Evolutionary conservation across 441 rosid genomes (phyloP), one percentile per base, ranked within the genome.

Genomic region (Populus trichocarpa): DNA sequence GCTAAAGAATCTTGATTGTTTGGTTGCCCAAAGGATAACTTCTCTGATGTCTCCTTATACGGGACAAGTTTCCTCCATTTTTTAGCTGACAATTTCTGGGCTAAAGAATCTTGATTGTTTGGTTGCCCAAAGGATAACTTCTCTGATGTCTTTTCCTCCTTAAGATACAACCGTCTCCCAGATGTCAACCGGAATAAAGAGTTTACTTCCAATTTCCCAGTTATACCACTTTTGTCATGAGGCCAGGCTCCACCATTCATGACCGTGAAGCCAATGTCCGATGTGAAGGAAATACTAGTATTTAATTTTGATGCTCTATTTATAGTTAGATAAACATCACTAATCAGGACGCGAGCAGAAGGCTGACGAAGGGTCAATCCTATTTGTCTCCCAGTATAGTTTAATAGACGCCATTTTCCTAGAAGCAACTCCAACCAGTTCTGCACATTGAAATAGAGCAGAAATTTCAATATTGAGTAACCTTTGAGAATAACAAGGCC

Each of bases 311-410:
- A 81, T 73, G 89, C 75, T 83, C 85, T 86, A 5, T 76, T 78
- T 46, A 94, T 70, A 13, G 90, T 89, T 68, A 94, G 89, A 84
- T 82, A 80, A 20, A 83, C 93, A 36, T 90, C 80, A 53, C 97
- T 98, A 66, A 94, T 87, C 69, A 96, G 91, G 57, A 86, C 90
- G 0, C 95, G 91, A 14, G 84, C 61, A 0, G 93, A 82, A 46
- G 99, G 97, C 81, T 92, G 95, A 28, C 95, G 96, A 70, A 93
- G 85, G 70, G 98, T 94, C 79, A 94, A 80, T 65, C 98, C 99
- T 78, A 94, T 79, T 83, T 94, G 98, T 79, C 90, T 94, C 69
- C 98, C 98, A 0, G 98, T 94, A 63, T 88, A 88, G 89, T 93
- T 94, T 63, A 96, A 75, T 26, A 94, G 79, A 66, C 97, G 97